Evolutionary conservation across 192 early-diverging fungal genomes (phyloP).

Genomic region (Coemansia sp.): DNA sequence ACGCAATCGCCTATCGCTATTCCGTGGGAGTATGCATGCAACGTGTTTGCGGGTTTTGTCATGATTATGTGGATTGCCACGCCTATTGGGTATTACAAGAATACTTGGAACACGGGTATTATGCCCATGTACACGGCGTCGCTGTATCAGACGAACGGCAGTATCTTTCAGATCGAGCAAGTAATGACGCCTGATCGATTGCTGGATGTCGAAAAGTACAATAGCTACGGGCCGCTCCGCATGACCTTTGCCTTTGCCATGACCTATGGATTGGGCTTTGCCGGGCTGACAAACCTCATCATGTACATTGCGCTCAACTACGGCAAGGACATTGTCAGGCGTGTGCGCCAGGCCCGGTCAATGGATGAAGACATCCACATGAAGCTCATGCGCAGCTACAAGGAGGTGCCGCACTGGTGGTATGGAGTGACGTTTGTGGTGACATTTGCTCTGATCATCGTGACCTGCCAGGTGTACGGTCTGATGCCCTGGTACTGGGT

Average conservation of each 20-base stretch:
- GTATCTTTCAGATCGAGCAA: conserved; percentile 54
- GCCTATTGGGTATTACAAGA: conserved; percentile 68
- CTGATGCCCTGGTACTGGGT: conserved; percentile 70
- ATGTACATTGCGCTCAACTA: conserved; percentile 61
- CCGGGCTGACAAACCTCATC: conserved; percentile 63
- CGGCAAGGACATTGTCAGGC: conserved; percentile 62
- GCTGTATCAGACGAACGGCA: conserved; percentile 56
- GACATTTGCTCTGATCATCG: conserved; percentile 37
- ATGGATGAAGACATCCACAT: conserved; percentile 70
- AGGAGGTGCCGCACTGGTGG: conserved; percentile 77
- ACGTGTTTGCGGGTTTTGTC: conserved; percentile 68
- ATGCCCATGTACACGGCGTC: conserved; percentile 66
- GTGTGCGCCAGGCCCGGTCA: conserved; percentile 56
- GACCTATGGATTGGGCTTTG: conserved; percentile 66
- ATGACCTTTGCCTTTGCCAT: conserved; percentile 68
- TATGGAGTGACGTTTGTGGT: conserved; percentile 46
- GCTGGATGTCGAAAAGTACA: conserved; percentile 57
- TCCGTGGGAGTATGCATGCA: conserved; percentile 69
- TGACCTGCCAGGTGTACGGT: conserved; percentile 42
- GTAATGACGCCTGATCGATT: conserved; percentile 56
- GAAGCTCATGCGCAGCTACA: conserved; percentile 69
- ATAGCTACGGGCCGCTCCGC: conserved; percentile 58
- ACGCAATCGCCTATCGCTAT: conserved; percentile 65
- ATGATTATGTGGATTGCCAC: conserved; percentile 72
- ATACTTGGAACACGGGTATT: conserved; percentile 55